A percentile compares a stretch with the other conserved stretches of the same genome.
These are phyloP conservation scores for Trypanosoma lewisi DNA, from an alignment of 208 protist genomes.

Conservation along the genomic window DNA sequence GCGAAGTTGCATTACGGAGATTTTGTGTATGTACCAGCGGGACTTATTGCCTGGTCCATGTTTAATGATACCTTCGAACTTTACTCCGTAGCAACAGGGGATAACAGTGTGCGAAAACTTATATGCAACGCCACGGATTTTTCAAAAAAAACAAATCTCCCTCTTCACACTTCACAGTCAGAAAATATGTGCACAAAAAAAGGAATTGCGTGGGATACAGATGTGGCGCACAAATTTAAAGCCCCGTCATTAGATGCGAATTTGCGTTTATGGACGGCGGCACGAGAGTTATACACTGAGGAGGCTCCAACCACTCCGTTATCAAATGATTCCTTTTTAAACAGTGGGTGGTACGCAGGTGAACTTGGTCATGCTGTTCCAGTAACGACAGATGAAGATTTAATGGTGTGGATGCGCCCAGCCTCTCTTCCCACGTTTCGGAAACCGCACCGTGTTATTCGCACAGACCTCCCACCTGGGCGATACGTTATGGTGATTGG, in stretches of 20 bases:
- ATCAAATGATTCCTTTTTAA: conserved; percentile 73
- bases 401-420: conserved; percentile 98
- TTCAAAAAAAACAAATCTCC: conserved; percentile 55
- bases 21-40: conserved; percentile 93
- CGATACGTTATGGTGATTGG: conserved; percentile 88
- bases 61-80: conserved; percentile 96
- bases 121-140: conserved; percentile 86
- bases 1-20: conserved; percentile 39
- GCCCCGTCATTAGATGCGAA: conserved; percentile 31
- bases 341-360: conserved; percentile 83
- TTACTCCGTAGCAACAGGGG: conserved; percentile 12
- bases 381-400: conserved; percentile 93
- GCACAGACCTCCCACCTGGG: conserved; percentile 74
- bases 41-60: conserved; percentile 95
- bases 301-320: conserved; percentile 23
- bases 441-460: conserved; percentile 96
- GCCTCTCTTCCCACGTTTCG: conserved; percentile 95
- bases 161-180: conserved; percentile 29
- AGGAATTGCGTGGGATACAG: conserved; percentile 94
- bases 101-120: conserved; percentile 18
- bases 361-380: conserved; percentile 84
- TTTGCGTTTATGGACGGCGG: conserved; percentile 55
- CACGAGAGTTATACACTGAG: conserved; percentile 36
- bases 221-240: conserved; percentile 88
- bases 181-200: conserved; percentile 75